A percentile compares a stretch with the other conserved stretches of the same genome.
Conservation (phyloP, 345 rosid genomes). For the Gossypium sturtianum region DNA sequence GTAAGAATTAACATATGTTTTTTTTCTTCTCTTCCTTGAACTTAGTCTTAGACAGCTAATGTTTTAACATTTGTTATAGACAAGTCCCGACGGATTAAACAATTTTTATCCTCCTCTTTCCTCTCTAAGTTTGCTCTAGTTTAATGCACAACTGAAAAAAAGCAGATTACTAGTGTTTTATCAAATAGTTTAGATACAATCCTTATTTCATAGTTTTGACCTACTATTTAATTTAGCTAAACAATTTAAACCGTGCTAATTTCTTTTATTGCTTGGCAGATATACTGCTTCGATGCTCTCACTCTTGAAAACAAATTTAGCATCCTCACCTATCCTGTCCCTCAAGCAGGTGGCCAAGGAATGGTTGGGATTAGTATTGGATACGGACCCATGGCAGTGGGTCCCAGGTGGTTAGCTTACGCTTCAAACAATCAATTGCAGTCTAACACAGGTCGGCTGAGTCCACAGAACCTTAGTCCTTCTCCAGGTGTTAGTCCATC, state of each 20-base stretch:
- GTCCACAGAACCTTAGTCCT: slow-evolving; percentile 93
- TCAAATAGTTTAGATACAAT: background rate
- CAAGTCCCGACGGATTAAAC: background rate
- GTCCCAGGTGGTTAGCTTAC: slow-evolving; percentile 97
- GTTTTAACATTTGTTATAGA: background rate
- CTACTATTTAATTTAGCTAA: slow-evolving; percentile 4
- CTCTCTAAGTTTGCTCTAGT: background rate
- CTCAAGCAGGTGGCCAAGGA: slow-evolving; percentile 82
- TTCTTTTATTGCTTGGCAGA: slow-evolving; percentile 45
- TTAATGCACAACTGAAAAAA: slow-evolving; percentile 2
- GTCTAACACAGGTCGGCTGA: slow-evolving; percentile 76
- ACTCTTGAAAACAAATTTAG: slow-evolving; percentile 93
- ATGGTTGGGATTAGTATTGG: slow-evolving; percentile 66
- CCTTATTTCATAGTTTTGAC: background rate
- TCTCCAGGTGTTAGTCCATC: slow-evolving; percentile 93
- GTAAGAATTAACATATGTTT: slow-evolving; percentile 36
- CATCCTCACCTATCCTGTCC: slow-evolving; percentile 88
- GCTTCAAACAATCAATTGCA: slow-evolving; percentile 77
- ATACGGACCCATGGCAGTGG: slow-evolving; percentile 97
- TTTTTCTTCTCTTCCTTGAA: background rate
- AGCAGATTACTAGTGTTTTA: slow-evolving; percentile 7
- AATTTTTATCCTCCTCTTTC: background rate
- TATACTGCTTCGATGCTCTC: slow-evolving; percentile 91
- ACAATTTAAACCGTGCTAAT: slow-evolving; percentile 8
- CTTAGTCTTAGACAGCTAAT: background rate